Evolutionary conservation across 2,329 filamentous ascomycete genomes (phyloP), one percentile per base, ranked within the genome.

Genomic region (Ilyonectria sp.): DNA sequence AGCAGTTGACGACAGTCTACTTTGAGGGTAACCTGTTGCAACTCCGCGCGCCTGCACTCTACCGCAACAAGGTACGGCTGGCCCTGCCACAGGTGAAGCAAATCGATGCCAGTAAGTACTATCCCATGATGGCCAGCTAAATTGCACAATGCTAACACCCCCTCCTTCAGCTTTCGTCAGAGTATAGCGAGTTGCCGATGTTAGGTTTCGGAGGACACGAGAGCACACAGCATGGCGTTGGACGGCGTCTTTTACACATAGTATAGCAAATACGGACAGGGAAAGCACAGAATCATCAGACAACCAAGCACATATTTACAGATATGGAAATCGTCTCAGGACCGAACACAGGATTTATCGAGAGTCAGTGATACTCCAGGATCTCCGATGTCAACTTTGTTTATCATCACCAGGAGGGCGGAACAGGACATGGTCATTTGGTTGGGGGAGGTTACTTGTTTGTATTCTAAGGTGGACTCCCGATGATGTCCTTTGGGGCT

Each of bases 11-110:
- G 67, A 98, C 96, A 1, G 95, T 99, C 11, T 99, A 99, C 79
- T 97, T 99, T 72, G 96, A 99, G 79, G 95, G 94, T 1, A 98
- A 97, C 76, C 95, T 95, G 29, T 81, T 99, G 74, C 96, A 99
- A 83, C 86, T 90, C 68, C 88, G 87, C 61, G 90, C 89, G 5
- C 93, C 93, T n/a, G 93, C 93, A 1, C 82, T 98, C 68, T 99
- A 99, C 82, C 87, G 96, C 76, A 98, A 98, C 83, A 99, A 99
- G 83, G 90, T 99, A 49, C 88, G 92, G 66, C 82, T 99, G 79
- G 93, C 94, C 37, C 81, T 99, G 80, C 96, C 96, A 64, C 92
- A 96, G 80, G 85, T 99, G 59, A 89, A 89, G 79, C 95, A 99
- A 85, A 98, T 99, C 79, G 96, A 99, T 89, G 96, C 96, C 66